These are phyloP conservation scores for Guillardia theta DNA, from an alignment of 78 protist genomes.

Conservation along the genomic window DNA sequence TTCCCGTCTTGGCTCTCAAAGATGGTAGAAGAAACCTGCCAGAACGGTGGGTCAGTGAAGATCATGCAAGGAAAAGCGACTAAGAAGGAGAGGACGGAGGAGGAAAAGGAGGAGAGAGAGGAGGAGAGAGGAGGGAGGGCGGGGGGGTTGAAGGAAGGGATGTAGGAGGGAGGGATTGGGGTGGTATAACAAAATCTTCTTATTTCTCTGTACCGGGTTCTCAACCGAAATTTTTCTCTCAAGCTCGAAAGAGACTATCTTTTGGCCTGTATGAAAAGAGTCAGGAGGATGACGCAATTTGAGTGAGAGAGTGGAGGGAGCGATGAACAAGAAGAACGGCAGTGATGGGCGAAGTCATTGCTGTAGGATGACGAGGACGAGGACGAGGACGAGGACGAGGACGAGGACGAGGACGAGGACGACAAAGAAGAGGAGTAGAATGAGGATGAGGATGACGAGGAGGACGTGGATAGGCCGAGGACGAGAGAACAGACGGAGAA, in stretches of 20 bases:
- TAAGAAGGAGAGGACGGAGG: too few relatives aligned
- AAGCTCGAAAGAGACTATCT: neutral
- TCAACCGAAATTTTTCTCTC: neutral
- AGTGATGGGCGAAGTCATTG: neutral
- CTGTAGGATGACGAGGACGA: neutral
- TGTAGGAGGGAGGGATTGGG: too few relatives aligned
- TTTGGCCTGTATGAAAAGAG: neutral
- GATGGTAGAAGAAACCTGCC: too few relatives aligned
- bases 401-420: neutral
- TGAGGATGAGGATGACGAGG: neutral
- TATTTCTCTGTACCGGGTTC: neutral
- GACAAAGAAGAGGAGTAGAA: neutral
- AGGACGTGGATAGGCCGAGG: neutral
- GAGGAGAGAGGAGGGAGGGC: too few relatives aligned
- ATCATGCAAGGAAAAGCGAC: too few relatives aligned
- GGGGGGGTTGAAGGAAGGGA: too few relatives aligned
- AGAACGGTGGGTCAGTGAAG: too few relatives aligned
- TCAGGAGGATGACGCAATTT: neutral
- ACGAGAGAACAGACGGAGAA: neutral
- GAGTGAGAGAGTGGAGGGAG: neutral
- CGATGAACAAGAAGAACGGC: neutral
- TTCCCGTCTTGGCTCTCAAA: too few relatives aligned
- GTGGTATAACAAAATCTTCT: too few relatives aligned
- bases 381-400: neutral
- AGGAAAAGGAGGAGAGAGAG: too few relatives aligned